Evolutionary conservation across 768 basidiomycete species (phyloP).

Genomic region (Stropharia rugosoannulata): DNA sequence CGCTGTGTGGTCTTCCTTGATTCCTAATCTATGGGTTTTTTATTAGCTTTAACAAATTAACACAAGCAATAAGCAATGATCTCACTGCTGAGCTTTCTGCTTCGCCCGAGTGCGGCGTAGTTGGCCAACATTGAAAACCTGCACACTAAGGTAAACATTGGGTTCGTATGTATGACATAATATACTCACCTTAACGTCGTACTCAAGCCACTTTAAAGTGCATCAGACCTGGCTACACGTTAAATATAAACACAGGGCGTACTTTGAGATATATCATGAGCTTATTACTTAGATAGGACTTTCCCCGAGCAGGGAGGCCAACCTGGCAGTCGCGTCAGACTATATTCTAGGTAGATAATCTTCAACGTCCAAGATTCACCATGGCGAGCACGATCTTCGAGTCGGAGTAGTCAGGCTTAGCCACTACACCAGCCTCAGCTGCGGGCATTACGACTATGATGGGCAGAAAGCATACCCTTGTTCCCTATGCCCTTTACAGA

Average conservation of each 20-base stretch:
- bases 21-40: slow-evolving; percentile 61
- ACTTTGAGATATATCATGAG: slow-evolving; percentile 95
- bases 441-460: slow-evolving; percentile 4
- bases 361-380: slow-evolving; percentile 41
- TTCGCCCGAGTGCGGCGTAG: slow-evolving; percentile 83
- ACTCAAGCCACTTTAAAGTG: slow-evolving; percentile 86
- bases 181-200: slow-evolving; percentile 79
- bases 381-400: slow-evolving; percentile 98
- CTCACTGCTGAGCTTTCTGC: slow-evolving; percentile 74
- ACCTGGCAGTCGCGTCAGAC: slow-evolving; percentile 51
- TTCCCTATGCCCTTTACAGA: slow-evolving; percentile 88
- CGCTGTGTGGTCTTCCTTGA: slow-evolving; percentile 89
- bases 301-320: slow-evolving; percentile 95
- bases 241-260: slow-evolving; percentile 22
- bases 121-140: slow-evolving; percentile 99
- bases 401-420: slow-evolving; percentile 97
- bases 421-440: slow-evolving; percentile 47
- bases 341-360: neutral
- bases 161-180: neutral
- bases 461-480: slow-evolving; percentile 55
- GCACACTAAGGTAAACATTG: neutral
- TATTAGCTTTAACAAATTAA: neutral
- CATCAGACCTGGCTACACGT: neutral
- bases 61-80: neutral
- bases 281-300: slow-evolving; percentile 98